Evolutionary conservation across 768 basidiomycete genomes (phyloP).

Genomic region (Russula compacta): DNA sequence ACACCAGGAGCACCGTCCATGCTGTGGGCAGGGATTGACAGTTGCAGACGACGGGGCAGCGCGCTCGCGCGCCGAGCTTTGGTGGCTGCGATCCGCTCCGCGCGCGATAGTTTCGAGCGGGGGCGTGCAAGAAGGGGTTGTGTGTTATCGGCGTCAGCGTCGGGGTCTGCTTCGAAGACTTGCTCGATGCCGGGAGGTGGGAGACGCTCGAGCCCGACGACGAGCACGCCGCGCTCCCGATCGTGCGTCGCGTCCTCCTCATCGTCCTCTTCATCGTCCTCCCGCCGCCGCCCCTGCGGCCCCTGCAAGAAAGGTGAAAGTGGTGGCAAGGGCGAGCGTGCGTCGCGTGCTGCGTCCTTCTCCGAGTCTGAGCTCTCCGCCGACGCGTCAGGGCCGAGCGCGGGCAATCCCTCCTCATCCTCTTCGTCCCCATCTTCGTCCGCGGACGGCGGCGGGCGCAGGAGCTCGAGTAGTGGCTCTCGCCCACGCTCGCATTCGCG

Average conservation of each 20-base stretch:
- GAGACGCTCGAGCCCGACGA: conserved; percentile 43
- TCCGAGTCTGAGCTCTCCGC: conserved; percentile 46
- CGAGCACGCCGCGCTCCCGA: conserved; percentile 26
- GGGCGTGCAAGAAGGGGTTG: conserved; percentile 45
- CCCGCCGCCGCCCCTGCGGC: neutral
- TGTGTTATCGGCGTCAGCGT: conserved; percentile 14
- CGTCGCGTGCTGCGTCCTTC: conserved; percentile 29
- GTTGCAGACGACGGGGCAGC: neutral
- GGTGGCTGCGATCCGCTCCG: conserved; percentile 59
- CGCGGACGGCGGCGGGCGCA: conserved; percentile 40
- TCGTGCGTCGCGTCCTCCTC: conserved; percentile 44
- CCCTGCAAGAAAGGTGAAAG: neutral
- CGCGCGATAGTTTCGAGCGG: conserved; percentile 57
- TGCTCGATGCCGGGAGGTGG: conserved; percentile 67
- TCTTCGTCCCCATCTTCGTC: conserved; percentile 37
- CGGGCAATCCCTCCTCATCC: conserved; percentile 44
- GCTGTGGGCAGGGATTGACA: neutral
- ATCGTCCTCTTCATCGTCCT: neutral
- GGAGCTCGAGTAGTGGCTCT: conserved; percentile 48
- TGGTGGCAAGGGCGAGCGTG: conserved; percentile 10
- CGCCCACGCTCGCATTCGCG: conserved; percentile 78
- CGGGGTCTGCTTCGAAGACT: conserved; percentile 69
- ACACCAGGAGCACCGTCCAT: conserved; percentile 11
- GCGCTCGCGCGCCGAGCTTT: conserved; percentile 46
- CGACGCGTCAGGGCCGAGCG: conserved; percentile 33